Evolutionary conservation across 306 rosid species (phyloP).

Genomic region (Trifolium subterraneum): DNA sequence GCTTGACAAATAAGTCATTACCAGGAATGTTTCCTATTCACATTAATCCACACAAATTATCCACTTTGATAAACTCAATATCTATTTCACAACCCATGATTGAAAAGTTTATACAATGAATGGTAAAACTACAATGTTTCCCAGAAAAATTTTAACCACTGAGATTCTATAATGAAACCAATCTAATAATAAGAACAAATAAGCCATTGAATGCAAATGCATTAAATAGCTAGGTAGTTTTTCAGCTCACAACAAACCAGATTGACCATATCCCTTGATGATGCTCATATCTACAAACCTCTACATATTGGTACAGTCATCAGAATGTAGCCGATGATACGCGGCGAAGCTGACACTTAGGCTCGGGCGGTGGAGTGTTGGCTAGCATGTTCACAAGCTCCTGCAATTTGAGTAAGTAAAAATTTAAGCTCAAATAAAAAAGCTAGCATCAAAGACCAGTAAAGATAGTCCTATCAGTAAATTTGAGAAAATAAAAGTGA

Average conservation of each 20-base stretch:
- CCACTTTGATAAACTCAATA: background rate
- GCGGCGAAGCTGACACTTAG: conserved; percentile 71
- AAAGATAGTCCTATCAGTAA: background rate
- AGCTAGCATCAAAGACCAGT: conserved; percentile 8
- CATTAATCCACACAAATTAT: background rate
- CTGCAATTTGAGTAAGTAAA: background rate
- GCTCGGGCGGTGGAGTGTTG: background rate
- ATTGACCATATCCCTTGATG: conserved; percentile 28
- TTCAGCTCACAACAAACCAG: conserved; percentile 36
- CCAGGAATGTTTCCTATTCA: background rate
- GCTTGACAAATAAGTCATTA: background rate
- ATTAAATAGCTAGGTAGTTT: conserved; percentile 38
- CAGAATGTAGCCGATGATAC: conserved; percentile 74
- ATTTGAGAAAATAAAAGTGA: background rate
- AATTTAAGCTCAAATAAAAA: background rate
- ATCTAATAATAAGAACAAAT: conserved; percentile 15
- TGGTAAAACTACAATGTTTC: conserved; percentile 42
- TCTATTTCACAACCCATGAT: background rate
- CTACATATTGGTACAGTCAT: conserved; percentile 39
- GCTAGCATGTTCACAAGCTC: background rate
- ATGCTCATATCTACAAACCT: conserved; percentile 45
- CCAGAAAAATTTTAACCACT: conserved; percentile 41
- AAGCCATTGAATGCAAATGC: conserved; percentile 45
- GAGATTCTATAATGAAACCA: conserved; percentile 19
- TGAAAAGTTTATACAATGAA: conserved; percentile 41